phyloP scores from a whole-genome alignment of 164 flowering plant genomes.

The Dillenia suffruticosa region DNA sequence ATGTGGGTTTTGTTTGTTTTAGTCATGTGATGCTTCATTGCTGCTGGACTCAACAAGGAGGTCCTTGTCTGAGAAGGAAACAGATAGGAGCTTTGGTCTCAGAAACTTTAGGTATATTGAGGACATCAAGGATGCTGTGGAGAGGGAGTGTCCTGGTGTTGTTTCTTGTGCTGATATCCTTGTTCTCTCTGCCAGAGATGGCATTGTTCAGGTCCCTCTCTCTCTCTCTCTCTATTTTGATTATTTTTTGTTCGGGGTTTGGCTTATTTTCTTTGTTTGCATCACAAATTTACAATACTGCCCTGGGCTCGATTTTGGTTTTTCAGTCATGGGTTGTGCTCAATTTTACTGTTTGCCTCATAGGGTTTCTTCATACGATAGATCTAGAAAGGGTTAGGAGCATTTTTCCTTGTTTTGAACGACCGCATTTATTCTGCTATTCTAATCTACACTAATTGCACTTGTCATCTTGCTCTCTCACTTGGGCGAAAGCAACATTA shows the following conservation, averaged over 20 bases:
- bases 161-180: conserved; percentile 97
- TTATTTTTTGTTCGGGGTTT: neutral
- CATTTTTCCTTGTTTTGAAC: no score
- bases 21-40: conserved; percentile 98
- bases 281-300: no score
- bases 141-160: conserved; percentile 96
- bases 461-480: no score
- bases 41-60: conserved; percentile 96
- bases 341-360: no score
- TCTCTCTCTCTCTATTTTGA: neutral
- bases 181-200: conserved; percentile 93
- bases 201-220: conserved; percentile 66
- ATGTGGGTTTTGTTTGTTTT: conserved; percentile 3
- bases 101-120: conserved; percentile 94
- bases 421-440: no score
- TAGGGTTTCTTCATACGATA: no score
- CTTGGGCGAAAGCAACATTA: no score
- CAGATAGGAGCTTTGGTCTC: conserved; percentile 95
- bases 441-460: no score
- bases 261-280: neutral
- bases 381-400: no score
- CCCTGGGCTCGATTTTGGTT: no score
- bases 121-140: conserved; percentile 86
- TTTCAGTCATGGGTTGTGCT: no score
- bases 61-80: conserved; percentile 92